Evolutionary conservation across 1,284 basidiomycete genomes (phyloP).

Genomic region (Leccinum angustisporum): DNA sequence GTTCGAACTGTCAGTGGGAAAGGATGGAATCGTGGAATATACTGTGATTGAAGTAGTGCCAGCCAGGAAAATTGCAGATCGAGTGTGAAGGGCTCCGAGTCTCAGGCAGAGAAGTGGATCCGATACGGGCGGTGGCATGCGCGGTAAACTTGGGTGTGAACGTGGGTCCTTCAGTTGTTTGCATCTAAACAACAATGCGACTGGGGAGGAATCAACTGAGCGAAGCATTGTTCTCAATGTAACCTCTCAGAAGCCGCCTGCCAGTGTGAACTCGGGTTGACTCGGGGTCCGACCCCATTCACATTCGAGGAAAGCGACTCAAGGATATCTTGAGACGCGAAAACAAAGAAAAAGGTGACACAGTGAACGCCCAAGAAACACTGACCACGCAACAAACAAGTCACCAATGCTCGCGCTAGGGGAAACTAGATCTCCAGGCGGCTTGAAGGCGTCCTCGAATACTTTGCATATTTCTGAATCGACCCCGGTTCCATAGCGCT

Average conservation of each 20-base stretch:
- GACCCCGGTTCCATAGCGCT: no score
- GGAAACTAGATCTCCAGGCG: no score
- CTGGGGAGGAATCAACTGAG: slow-evolving; percentile 39
- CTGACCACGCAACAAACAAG: no score
- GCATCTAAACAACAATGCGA: slow-evolving; percentile 1
- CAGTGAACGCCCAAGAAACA: slow-evolving; percentile 35
- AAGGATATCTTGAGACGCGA: no score
- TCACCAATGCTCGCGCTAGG: no score
- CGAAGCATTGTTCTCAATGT: slow-evolving; percentile 62
- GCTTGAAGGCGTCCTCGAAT: no score
- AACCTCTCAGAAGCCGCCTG: slow-evolving; percentile 72
- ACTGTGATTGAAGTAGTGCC: slow-evolving; percentile 32
- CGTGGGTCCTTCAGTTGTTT: slow-evolving; percentile 61
- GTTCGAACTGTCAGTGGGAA: no score
- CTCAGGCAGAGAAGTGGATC: slow-evolving; percentile 71
- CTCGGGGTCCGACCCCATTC: slow-evolving; percentile 42
- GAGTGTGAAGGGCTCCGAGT: slow-evolving; percentile 66
- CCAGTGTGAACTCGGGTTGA: slow-evolving; percentile 79
- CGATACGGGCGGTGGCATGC: slow-evolving; percentile 72
- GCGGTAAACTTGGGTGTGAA: slow-evolving; percentile 72
- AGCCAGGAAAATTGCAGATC: slow-evolving; percentile 37
- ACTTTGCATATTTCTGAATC: no score
- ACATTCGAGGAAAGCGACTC: no score
- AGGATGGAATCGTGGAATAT: slow-evolving; percentile 6
- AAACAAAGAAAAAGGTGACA: background rate